phyloP scores from a whole-genome alignment of 139 green algal genomes.

The Yamagishiella unicocca region DNA sequence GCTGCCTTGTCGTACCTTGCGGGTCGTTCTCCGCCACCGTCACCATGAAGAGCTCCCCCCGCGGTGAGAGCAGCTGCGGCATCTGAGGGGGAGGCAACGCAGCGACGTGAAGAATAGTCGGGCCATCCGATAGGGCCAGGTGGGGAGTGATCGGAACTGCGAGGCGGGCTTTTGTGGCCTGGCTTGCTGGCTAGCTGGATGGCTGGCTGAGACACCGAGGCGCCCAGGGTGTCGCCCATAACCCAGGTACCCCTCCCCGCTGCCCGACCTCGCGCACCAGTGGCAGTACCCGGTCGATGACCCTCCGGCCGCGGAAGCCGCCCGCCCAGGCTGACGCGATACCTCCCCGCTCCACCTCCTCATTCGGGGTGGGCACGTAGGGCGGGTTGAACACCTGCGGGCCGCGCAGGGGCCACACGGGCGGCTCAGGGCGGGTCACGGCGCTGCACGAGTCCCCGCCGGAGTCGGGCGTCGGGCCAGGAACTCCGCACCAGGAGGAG shows the following conservation, averaged over 20 bases:
- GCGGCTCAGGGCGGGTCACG: background rate
- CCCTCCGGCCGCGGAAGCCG: constrained; percentile 76
- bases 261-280: constrained; percentile 50
- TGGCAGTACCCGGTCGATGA: constrained; percentile 90
- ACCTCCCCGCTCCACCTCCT: constrained; percentile 79
- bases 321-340: constrained; percentile 93
- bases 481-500: too few relatives aligned
- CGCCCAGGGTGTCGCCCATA: too few relatives aligned
- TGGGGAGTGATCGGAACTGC: too few relatives aligned
- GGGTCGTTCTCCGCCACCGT: constrained; percentile 85
- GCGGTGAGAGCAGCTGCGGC: constrained; percentile 63
- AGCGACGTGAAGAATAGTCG: too few relatives aligned
- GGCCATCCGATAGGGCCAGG: background rate
- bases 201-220: too few relatives aligned
- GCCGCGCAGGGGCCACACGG: background rate
- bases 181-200: too few relatives aligned
- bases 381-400: constrained; percentile 96
- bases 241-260: background rate
- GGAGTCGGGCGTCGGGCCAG: too few relatives aligned
- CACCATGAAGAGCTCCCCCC: constrained; percentile 81
- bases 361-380: constrained; percentile 95
- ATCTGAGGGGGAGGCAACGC: constrained; percentile 68
- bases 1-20: constrained; percentile 68
- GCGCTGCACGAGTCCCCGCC: too few relatives aligned
- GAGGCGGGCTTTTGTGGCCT: too few relatives aligned